Evolutionary conservation across 805 yeast genomes (phyloP).

Genomic region (Ogataea philodendri): DNA sequence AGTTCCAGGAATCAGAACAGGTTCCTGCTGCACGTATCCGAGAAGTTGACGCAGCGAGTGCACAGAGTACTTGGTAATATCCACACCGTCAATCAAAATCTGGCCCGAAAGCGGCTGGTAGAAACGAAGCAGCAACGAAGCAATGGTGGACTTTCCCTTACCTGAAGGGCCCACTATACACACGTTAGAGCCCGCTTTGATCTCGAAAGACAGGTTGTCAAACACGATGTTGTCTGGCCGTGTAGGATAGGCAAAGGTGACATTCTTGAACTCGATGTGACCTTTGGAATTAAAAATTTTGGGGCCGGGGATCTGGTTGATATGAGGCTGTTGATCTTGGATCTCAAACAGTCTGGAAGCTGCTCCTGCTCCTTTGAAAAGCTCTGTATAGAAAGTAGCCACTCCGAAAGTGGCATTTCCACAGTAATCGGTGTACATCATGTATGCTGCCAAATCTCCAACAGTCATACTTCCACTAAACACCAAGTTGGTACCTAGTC

Average conservation of each 20-base stretch:
- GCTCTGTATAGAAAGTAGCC: slow-evolving; percentile 86
- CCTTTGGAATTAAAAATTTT: slow-evolving; percentile 45
- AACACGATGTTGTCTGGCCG: slow-evolving; percentile 72
- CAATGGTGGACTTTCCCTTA: slow-evolving; percentile 88
- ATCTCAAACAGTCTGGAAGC: slow-evolving; percentile 89
- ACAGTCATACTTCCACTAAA: slow-evolving; percentile 68
- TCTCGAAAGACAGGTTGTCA: slow-evolving; percentile 56
- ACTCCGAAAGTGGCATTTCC: slow-evolving; percentile 90
- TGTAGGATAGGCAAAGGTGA: slow-evolving; percentile 81
- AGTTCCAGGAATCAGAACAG: slow-evolving; percentile 82
- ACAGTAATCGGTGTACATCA: slow-evolving; percentile 94
- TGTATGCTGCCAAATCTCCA: slow-evolving; percentile 88
- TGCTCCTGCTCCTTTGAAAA: slow-evolving; percentile 97
- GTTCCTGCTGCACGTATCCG: slow-evolving; percentile 93
- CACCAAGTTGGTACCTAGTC: slow-evolving; percentile 80
- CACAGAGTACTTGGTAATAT: slow-evolving; percentile 67
- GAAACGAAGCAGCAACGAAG: slow-evolving; percentile 75
- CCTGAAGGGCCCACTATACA: slow-evolving; percentile 97
- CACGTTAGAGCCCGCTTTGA: slow-evolving; percentile 80
- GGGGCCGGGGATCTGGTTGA: slow-evolving; percentile 63
- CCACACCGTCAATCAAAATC: slow-evolving; percentile 65
- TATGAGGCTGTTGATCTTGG: slow-evolving; percentile 74
- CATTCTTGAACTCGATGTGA: slow-evolving; percentile 62
- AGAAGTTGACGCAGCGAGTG: slow-evolving; percentile 70
- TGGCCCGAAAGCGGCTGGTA: slow-evolving; percentile 74